Conservation (phyloP, 2,329 filamentous ascomycete species). For the Hymenoscyphus fraxineus region DNA sequence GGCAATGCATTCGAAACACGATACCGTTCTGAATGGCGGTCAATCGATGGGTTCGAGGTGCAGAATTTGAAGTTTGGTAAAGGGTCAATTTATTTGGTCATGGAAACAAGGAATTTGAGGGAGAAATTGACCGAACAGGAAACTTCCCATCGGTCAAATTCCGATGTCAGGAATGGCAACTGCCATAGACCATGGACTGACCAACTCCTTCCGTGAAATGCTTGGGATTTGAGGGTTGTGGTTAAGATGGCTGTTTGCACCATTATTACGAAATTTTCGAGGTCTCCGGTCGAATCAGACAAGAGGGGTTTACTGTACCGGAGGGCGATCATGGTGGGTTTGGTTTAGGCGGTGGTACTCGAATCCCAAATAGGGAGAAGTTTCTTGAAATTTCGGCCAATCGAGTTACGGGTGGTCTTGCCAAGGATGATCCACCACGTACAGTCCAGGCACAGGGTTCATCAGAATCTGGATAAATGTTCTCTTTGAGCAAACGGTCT, state of each 20-base stretch:
- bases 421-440: background rate
- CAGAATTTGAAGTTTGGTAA: background rate
- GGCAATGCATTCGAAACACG: background rate
- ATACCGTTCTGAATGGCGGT: slow-evolving; percentile 4
- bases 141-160: background rate
- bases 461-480: background rate
- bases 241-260: background rate
- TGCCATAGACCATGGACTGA: background rate
- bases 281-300: slow-evolving; percentile 1
- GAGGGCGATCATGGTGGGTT: background rate
- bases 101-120: background rate
- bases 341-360: slow-evolving; percentile 1
- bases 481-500: background rate
- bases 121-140: background rate
- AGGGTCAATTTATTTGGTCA: background rate
- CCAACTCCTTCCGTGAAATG: background rate
- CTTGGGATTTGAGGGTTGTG: background rate
- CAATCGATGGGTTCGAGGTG: background rate
- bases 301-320: background rate
- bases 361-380: slow-evolving; percentile 1
- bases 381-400: background rate
- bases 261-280: slow-evolving; percentile 2
- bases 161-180: background rate
- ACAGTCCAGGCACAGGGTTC: background rate
- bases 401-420: background rate